Evolutionary conservation across 805 yeast genomes (phyloP), one percentile per base, ranked within the genome.

Genomic region (Pichia californica): DNA sequence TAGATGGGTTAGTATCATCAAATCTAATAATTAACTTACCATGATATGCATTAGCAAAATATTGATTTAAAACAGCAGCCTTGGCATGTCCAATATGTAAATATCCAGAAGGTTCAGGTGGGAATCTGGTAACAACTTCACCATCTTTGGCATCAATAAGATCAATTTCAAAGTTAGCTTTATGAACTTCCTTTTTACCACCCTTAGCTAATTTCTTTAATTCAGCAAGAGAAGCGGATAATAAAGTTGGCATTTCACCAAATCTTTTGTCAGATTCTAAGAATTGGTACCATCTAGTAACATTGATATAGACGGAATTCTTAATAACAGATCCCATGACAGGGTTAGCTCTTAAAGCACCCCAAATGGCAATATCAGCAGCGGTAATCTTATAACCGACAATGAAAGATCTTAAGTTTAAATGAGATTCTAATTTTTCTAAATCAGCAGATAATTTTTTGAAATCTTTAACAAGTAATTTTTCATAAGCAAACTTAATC

Each of bases 21-120:
- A 93, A 93, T 69, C 99, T 81, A 59, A 93, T 83, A 59, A 93
- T 88, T 64, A 93, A 78, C 69, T 93, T 93, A 64, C 99, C 99
- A 60, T 93, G 84, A 75, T 91, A 93, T 61, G 79, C 83, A 56
- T 87, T 82, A 38, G 99, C 99, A 70, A 93, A 91, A 71, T 89
- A 91, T 68, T 93, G 93, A 71, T 93, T 93, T 63, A 93, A 76
- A 46, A 93, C 74, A 43, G 99, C 99, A 49, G 99, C 99, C 69
- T 93, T 93, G 48, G 96, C 99, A 63, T 93, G 99, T 55, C 99
- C 99, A 68, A 93, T 93, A 69, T 93, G 99, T 68, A 93, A 76
- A 68, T 89, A 93, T 70, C 99, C 99, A 69, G 95, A 86, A 48
- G 99, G 99, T 72, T 93, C 99, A 52, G 99, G 99, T 41, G 96